A percentile compares a stretch with the other conserved stretches of the same genome.
These are phyloP conservation scores for Phytophthora pseudosyringae DNA, from an alignment of 352 stramenopile genomes.

Conservation along the genomic window DNA sequence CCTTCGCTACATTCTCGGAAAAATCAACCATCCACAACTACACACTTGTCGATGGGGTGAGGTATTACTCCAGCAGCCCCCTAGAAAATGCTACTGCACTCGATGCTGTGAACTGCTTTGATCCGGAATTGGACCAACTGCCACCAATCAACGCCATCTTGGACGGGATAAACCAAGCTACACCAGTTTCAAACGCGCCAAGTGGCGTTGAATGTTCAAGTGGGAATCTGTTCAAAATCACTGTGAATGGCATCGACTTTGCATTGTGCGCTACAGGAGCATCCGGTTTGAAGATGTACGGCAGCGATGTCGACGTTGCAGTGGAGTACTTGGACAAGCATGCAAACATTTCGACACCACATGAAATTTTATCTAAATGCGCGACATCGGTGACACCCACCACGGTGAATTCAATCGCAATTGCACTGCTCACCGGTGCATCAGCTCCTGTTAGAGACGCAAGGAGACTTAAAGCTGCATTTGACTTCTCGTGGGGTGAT, in stretches of 20 bases:
- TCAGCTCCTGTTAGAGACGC: background rate
- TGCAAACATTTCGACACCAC: slow-evolving; percentile 11
- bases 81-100: background rate
- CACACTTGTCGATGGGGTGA: slow-evolving; percentile 19
- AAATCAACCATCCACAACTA: slow-evolving; percentile 29
- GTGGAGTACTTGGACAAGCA: slow-evolving; percentile 3
- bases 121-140: background rate
- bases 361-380: background rate
- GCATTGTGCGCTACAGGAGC: slow-evolving; percentile 7
- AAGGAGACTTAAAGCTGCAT: slow-evolving; percentile 9
- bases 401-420: background rate
- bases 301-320: slow-evolving; percentile 16
- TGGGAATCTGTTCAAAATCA: slow-evolving; percentile 2
- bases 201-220: slow-evolving; percentile 4
- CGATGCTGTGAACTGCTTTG: background rate
- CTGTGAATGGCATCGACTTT: slow-evolving; percentile 17
- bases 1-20: slow-evolving; percentile 18
- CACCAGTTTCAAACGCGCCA: background rate
- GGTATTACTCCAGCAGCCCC: background rate
- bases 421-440: slow-evolving; percentile 1
- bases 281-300: slow-evolving; percentile 11
- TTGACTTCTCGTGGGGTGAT: slow-evolving; percentile 14
- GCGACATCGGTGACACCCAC: background rate
- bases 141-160: slow-evolving; percentile 14
- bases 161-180: background rate